These are phyloP conservation scores for Calocybe gangraenosa DNA, from an alignment of 768 basidiomycete genomes.

Conservation along the genomic window DNA sequence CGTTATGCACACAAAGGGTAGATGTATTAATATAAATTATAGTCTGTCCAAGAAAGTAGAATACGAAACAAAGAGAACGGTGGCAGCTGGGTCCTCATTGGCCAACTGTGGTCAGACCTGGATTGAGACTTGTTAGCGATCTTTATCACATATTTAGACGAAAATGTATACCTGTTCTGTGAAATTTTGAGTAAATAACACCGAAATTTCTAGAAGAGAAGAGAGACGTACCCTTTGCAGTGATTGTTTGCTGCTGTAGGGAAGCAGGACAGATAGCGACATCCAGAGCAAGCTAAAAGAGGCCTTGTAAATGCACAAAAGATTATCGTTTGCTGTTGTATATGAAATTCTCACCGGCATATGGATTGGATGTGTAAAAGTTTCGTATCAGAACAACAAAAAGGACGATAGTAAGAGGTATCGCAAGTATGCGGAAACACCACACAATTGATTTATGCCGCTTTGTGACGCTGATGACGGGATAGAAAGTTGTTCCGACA, in stretches of 20 bases:
- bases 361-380: slow-evolving; percentile 87
- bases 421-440: slow-evolving; percentile 65
- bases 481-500: slow-evolving; percentile 80
- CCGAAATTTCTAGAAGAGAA: neutral
- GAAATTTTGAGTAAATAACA: neutral
- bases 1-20: too few species aligned
- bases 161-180: slow-evolving; percentile 16
- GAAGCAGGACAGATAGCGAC: slow-evolving; percentile 87
- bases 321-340: too few species aligned
- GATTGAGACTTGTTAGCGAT: neutral
- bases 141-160: neutral
- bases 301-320: too few species aligned
- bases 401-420: slow-evolving; percentile 72
- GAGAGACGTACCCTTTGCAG: slow-evolving; percentile 49
- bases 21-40: neutral
- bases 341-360: slow-evolving; percentile 50
- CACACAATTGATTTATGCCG: slow-evolving; percentile 72
- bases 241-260: slow-evolving; percentile 70
- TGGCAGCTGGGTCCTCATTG: neutral
- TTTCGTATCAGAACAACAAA: slow-evolving; percentile 82
- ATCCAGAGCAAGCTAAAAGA: slow-evolving; percentile 71
- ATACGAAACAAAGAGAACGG: neutral
- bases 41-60: neutral
- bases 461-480: slow-evolving; percentile 78
- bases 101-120: slow-evolving; percentile 7